Evolutionary conservation across 2,329 filamentous ascomycete genomes (phyloP), one percentile per base, ranked within the genome.

Genomic region (Penicillium sclerotigenum): DNA sequence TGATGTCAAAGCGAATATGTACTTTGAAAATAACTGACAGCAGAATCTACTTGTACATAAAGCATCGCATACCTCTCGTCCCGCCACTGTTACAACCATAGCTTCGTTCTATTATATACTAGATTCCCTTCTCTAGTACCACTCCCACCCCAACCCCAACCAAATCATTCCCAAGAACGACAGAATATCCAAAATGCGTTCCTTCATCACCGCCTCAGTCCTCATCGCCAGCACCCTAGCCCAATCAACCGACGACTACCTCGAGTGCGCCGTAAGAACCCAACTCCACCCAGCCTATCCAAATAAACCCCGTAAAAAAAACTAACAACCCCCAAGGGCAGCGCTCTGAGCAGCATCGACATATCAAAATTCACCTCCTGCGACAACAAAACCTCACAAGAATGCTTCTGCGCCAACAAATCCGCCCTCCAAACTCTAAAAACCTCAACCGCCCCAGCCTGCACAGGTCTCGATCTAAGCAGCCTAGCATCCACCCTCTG

Each of bases 351-450:
- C 8, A 37, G 26, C 33, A 37, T 57, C 22, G 51, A 59, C 26
- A 11, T n/a, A 20, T 59, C 61, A 28, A 38, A 41, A 4, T 45
- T 64, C 20, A 37, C 43, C 0, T 24, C 40, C 34, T 65, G 63
- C 54, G 37, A 38, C 24, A 18, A 53, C 43, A 42, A 58, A 57
- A 56, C 42, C 43, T 33, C 41, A 4, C 31, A 41, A 8, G 57
- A 62, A 5, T 65, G 63, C 46, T 16, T 63, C 50, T 66, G 64
- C 49, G 42, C 54, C 37, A 64, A 64, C 52, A 57, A 57, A 33
- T 56, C 64, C 22, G 48, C 54, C 13, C 5, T 63, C 5, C n/a
- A 42, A 11, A 20, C 16, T 22, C 22, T 66, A 8, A 47, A 31
- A 40, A 26, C 57, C 29, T 40, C 52, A 2, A 34, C 56, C 7